These are phyloP conservation scores for Cyberlindnera meyerae DNA, from an alignment of 805 yeast species.

Conservation along the genomic window DNA sequence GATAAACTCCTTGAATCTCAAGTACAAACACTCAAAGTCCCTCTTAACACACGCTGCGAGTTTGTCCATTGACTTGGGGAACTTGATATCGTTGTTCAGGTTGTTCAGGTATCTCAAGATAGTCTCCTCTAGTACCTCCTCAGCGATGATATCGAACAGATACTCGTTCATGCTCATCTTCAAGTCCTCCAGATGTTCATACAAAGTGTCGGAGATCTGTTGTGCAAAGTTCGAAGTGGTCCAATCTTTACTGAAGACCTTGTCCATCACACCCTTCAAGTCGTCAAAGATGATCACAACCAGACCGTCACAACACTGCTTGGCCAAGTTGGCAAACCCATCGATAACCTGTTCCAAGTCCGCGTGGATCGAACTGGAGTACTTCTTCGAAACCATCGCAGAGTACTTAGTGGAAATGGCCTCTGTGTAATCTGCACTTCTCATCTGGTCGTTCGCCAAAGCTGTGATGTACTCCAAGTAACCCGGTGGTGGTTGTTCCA, in stretches of 20 bases:
- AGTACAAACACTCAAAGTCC: slow-evolving; percentile 56
- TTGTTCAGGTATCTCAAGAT: slow-evolving; percentile 46
- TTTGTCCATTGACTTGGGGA: slow-evolving; percentile 38
- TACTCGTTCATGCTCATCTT: slow-evolving; percentile 47
- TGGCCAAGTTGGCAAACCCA: slow-evolving; percentile 72
- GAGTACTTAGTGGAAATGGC: slow-evolving; percentile 63
- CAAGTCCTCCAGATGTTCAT: slow-evolving; percentile 68
- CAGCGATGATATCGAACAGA: slow-evolving; percentile 49
- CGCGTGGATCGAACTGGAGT: slow-evolving; percentile 53
- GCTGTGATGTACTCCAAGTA: slow-evolving; percentile 77
- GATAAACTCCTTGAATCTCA: slow-evolving; percentile 43
- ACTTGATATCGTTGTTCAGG: slow-evolving; percentile 37
- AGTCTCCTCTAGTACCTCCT: slow-evolving; percentile 47
- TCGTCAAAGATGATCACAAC: slow-evolving; percentile 68
- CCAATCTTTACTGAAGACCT: slow-evolving; percentile 69
- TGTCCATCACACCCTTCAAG: slow-evolving; percentile 53
- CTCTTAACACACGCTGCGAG: slow-evolving; percentile 48
- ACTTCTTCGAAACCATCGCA: slow-evolving; percentile 60
- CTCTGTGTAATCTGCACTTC: slow-evolving; percentile 64
- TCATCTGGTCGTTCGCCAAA: slow-evolving; percentile 77
- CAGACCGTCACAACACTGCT: slow-evolving; percentile 52
- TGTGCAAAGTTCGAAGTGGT: slow-evolving; percentile 47
- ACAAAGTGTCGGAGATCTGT: slow-evolving; percentile 65
- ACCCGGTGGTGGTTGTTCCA: slow-evolving; percentile 60
- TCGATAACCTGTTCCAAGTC: slow-evolving; percentile 64